Evolutionary conservation across 495 filamentous ascomycete species (phyloP), one percentile per base, ranked within the genome.

Genomic region (Geoglossum glabrum): DNA sequence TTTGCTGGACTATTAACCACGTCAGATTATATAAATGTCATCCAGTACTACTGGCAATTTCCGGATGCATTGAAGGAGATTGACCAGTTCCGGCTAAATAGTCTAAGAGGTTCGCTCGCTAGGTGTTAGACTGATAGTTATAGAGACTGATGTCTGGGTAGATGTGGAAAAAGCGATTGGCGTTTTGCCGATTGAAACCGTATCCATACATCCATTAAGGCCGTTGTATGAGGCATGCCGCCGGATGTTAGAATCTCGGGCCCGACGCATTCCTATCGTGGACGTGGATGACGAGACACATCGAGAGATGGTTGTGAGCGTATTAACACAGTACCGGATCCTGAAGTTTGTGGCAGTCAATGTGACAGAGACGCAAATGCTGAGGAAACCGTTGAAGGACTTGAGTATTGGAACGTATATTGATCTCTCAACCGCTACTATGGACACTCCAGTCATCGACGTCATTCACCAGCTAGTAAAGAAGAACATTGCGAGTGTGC

Each of bases 31-130:
- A 86, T 99, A 74, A 99, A 99, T 67, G 84, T 99, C 57, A 93
- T 99, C 56, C 93, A 97, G 71, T 99, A 97, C 69, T 97, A 97
- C 73, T 97, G 92, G 81, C 90, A 97, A 71, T 94, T 90, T 64
- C 93, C 93, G 17, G 86, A 90, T 47, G 83, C 87, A 13, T 76
- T 99, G 56, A 80, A 82, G 57, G 78, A 89, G 65, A 84, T 97
- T 65, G 92, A 97, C 65, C 84, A 95, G 66, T 97, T 99, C 70
- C 86, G 87, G 34, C 73, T 99, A 54, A 89, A 86, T 72, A 95
- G 86, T 65, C 80, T 99, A 54, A 77, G 90, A 76, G 89, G 90
- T 95, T 73, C 56, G 70, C 64, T 15, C n/a, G 13, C 33, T 27
- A 21, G 17, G 30, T 45, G 54, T 31, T 57, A 38, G 36, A 30